These are phyloP conservation scores for Penicillium paneum DNA, from an alignment of 2,329 filamentous ascomycete species.

Conservation along the genomic window DNA sequence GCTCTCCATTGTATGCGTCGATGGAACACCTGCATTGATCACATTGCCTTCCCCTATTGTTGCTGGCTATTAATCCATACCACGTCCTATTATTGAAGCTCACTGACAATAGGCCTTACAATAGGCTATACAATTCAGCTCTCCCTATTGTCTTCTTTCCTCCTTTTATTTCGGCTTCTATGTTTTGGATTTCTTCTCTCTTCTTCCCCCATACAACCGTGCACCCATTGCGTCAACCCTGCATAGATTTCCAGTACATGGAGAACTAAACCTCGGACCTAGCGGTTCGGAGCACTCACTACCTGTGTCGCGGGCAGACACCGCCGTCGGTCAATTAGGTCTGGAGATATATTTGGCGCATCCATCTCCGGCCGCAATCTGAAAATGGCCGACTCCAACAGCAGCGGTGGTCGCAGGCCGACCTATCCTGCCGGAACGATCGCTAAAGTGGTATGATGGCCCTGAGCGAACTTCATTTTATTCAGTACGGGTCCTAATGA, in stretches of 20 bases:
- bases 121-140: constrained; percentile 4
- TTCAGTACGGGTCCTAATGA: neutral
- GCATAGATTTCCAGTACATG: constrained; percentile 26
- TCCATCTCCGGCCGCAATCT: constrained; percentile 13
- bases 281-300: constrained; percentile 19
- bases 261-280: constrained; percentile 23
- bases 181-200: constrained; percentile 10
- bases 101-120: constrained; percentile 9
- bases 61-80: constrained; percentile 6
- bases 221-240: constrained; percentile 17
- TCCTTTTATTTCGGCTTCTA: constrained; percentile 3
- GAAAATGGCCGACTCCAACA: constrained; percentile 35
- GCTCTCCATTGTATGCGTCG: neutral
- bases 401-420: constrained; percentile 25
- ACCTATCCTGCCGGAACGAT: constrained; percentile 38
- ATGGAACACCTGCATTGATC: neutral
- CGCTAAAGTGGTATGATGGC: constrained; percentile 39
- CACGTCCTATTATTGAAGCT: neutral
- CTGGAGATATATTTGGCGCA: constrained; percentile 6
- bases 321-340: constrained; percentile 19
- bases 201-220: constrained; percentile 14
- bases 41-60: constrained; percentile 10
- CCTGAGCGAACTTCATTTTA: neutral
- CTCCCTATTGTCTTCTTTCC: neutral
- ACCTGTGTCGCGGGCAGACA: constrained; percentile 25